Conservation (phyloP, 179 eudicot genomes). For the Silene coronaria region DNA sequence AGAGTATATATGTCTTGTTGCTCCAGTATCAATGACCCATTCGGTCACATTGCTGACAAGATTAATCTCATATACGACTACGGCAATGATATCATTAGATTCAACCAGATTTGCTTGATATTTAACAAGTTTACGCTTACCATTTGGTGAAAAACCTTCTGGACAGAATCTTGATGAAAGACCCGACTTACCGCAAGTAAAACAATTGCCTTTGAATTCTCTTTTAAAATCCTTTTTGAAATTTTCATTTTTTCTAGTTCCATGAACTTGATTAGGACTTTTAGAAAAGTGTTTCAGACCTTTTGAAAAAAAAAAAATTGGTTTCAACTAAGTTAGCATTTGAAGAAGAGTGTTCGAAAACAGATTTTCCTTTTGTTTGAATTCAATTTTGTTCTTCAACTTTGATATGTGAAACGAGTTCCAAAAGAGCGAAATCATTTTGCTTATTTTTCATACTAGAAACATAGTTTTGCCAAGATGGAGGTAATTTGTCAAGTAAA, state of each 20-base stretch:
- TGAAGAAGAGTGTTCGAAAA: background rate
- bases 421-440: too few species aligned
- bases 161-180: background rate
- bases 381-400: too few species aligned
- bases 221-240: background rate
- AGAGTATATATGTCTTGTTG: too few species aligned
- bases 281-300: background rate
- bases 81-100: background rate
- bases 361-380: too few species aligned
- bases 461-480: background rate
- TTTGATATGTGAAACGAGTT: too few species aligned
- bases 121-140: slow-evolving; percentile 23
- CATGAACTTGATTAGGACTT: background rate
- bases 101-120: background rate
- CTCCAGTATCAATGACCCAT: background rate
- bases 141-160: background rate
- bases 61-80: background rate
- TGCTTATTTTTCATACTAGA: too few species aligned
- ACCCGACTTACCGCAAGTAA: background rate
- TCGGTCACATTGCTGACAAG: background rate
- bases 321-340: background rate
- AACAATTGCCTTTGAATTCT: background rate
- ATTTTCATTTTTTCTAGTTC: background rate
- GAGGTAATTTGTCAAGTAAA: too few species aligned
- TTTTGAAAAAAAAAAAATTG: too few species aligned